phyloP scores from a whole-genome alignment of 805 yeast genomes.

The Maudiozyma saulgeensis region DNA sequence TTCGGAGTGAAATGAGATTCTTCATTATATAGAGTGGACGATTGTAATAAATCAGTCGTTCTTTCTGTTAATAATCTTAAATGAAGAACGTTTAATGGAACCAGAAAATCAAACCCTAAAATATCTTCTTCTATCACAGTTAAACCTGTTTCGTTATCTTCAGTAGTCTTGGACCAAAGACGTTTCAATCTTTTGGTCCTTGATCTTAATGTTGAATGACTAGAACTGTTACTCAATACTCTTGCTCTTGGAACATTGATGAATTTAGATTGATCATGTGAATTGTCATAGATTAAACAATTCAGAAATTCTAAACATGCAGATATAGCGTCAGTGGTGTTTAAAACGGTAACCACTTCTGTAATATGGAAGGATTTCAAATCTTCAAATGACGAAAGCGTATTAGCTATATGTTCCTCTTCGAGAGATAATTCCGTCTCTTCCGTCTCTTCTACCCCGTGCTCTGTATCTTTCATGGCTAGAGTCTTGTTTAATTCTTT shows the following conservation, averaged over 20 bases:
- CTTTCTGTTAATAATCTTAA: slow-evolving; percentile 54
- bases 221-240: slow-evolving; percentile 12
- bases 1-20: slow-evolving; percentile 22
- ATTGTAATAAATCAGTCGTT: slow-evolving; percentile 60
- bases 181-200: slow-evolving; percentile 12
- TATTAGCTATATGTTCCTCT: background rate
- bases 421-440: background rate
- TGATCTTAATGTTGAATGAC: slow-evolving; percentile 13
- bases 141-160: slow-evolving; percentile 15
- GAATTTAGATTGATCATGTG: slow-evolving; percentile 1
- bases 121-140: slow-evolving; percentile 15
- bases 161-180: slow-evolving; percentile 12
- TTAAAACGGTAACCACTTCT: slow-evolving; percentile 17
- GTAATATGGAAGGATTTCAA: slow-evolving; percentile 13
- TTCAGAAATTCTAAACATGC: slow-evolving; percentile 24
- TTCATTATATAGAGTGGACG: slow-evolving; percentile 35
- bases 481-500: slow-evolving; percentile 34
- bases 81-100: slow-evolving; percentile 29
- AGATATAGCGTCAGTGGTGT: slow-evolving; percentile 25
- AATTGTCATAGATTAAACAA: slow-evolving; percentile 13
- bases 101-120: slow-evolving; percentile 17
- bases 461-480: slow-evolving; percentile 10
- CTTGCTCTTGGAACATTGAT: background rate
- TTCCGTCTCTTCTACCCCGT: background rate
- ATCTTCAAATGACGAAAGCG: slow-evolving; percentile 14